Evolutionary conservation across 2,329 filamentous ascomycete species (phyloP), one percentile per base, ranked within the genome.

Genomic region (Lasiodiplodia sp.): DNA sequence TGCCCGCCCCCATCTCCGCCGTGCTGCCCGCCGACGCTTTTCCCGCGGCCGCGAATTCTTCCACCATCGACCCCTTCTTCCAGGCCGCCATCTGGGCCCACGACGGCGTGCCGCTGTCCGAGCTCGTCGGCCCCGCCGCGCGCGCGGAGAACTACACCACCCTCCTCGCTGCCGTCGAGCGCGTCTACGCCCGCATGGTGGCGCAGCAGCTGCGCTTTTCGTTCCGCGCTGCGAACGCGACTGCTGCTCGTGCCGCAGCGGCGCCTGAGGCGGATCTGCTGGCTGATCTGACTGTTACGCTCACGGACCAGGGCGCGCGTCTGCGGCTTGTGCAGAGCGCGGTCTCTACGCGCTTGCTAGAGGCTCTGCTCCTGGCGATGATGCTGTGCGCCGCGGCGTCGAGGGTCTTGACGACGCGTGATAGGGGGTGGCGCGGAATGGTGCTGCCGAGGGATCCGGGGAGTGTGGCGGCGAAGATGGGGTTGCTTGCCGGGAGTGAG

Each of bases 361-460:
- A 64, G 44, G 44, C 8, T 4, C 7, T 51, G 28, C 44, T 64
- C 4, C 25, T 38, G 28, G 2, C 25, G 5, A 64, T 64, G 44
- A 28, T 23, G 3, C 25, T 37, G 7, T 52, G 44, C 25, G 60
- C 44, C 2, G 60, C 31, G 2, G 47, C 8, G 28, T 18, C 6
- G 21, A 31, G 49, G 23, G 40, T 21, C 6, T 34, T 63, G 14
- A 23, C 18, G 12, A 44, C 28, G 28, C 1, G 28, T 1, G 28
- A 31, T 1, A 31, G 37, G 8, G 2, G 37, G 11, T 38, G 11
- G 37, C 14, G 25, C 3, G 60, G 12, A 8, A 31, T 10, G 60
- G 44, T 64, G 21, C 16, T 64, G 18, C 60, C 25, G 25, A 38
- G 25, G 47, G 60, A 64, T 21, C 60, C 60, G 8, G 44, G 60